Base-by-base conservation (phyloP, 2,329 filamentous ascomycete genomes). In the Botrytis fabae region DNA sequence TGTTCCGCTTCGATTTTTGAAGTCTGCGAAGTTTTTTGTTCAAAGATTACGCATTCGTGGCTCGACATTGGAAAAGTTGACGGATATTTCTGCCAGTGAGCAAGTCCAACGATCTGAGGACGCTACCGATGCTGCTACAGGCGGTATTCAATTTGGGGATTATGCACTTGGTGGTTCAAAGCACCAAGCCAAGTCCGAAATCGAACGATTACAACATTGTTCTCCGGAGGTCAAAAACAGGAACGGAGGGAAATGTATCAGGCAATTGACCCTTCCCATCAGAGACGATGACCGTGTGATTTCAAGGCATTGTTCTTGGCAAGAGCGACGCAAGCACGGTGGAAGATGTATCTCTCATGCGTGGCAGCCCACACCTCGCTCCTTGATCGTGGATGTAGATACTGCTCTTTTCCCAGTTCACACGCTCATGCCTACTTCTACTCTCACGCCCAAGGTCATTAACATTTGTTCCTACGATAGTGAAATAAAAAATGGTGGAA, bases 211-310 rank as follows among this genome's bases (percentile, higher is more conserved):
- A 8, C 48, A 68, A 35, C 35, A 68, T 8, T 68, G 48, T 42
- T 20, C 35, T 42, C 35, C 35, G 20, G 65, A 68, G n/a, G 25
- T 68, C 7, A 68, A 57, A 68, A 42, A 9, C 6, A 22, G 20
- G 28, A 68, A 57, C n/a, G 25, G 25, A 28, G 65, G 35, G 20
- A 42, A 20, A 22, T 68, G 48, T 57, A 51, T 38, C 18, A 14
- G 25, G 42, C 25, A 12, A 54, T 18, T 38, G 22, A 20, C 54
- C 57, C 35, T 68, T 35, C 48, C 22, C 22, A 57, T 22, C 28
- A 57, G 65, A 28, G 65, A 68, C 22, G 65, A 68, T 42, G 65
- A 68, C 14, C 48, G 35, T 57, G 48, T 68, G 18, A 8, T 57
- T 10, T 9, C 25, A 14, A 38, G 10, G 28, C 35, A 25, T 28